Conservation (phyloP, 78 protist genomes). For the Trichosphaerium sp. region DNA sequence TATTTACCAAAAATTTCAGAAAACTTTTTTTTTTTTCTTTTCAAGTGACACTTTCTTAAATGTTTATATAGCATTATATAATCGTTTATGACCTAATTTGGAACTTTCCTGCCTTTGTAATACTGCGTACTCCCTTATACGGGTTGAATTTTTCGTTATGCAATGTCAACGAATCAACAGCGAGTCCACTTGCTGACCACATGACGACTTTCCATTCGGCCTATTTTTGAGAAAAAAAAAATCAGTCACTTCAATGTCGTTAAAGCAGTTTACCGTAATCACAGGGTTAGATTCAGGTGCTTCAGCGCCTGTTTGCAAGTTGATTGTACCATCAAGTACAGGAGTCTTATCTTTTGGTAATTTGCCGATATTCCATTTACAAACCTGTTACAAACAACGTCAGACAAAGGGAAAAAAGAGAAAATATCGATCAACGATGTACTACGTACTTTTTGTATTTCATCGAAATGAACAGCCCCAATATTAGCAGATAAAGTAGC, state of each 20-base stretch:
- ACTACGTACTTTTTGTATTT: slow-evolving; percentile 16
- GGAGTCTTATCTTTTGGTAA: slow-evolving; percentile 51
- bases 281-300: slow-evolving; percentile 30
- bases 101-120: slow-evolving; percentile 60
- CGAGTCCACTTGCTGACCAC: background rate
- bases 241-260: too few relatives aligned
- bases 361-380: slow-evolving; percentile 45
- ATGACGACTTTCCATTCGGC: too few relatives aligned
- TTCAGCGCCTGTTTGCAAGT: too few relatives aligned
- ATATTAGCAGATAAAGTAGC: slow-evolving; percentile 27
- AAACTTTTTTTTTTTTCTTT: slow-evolving; percentile 3
- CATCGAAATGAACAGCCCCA: slow-evolving; percentile 43
- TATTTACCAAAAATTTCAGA: background rate
- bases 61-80: background rate
- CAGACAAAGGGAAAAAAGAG: too few relatives aligned
- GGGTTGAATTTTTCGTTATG: slow-evolving; percentile 57
- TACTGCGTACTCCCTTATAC: slow-evolving; percentile 59
- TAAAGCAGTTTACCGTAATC: slow-evolving; percentile 13
- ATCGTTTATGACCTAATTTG: slow-evolving; percentile 45
- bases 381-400: background rate
- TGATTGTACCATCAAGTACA: slow-evolving; percentile 17
- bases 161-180: background rate
- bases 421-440: too few relatives aligned
- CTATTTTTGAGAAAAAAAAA: too few relatives aligned
- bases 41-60: background rate